Percentiles rank a stretch among this genome's conserved stretches.
phyloP scores from a whole-genome alignment of 116 monocot species.

The Iris pallida region DNA sequence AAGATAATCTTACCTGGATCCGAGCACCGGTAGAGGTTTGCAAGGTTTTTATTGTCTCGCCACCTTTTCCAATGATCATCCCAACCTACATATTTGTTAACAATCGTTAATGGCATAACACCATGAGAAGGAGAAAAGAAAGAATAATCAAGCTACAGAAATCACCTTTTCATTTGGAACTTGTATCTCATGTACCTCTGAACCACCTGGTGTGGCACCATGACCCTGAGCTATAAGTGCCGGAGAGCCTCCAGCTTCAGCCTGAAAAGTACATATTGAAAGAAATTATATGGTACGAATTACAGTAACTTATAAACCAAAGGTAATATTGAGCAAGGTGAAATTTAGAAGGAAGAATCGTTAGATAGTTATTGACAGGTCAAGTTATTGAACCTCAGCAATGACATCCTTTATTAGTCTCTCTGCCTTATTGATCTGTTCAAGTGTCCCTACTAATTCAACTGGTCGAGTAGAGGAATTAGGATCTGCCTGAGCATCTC shows the following conservation, averaged over 20 bases:
- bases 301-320: background rate
- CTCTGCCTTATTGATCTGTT: constrained; percentile 78
- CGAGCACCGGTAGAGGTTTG: constrained; percentile 87
- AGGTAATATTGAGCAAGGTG: background rate
- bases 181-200: constrained; percentile 73
- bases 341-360: background rate
- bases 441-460: constrained; percentile 64
- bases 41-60: constrained; percentile 77
- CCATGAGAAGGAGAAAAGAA: background rate
- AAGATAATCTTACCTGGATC: constrained; percentile 58
- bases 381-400: constrained; percentile 53
- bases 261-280: constrained; percentile 29
- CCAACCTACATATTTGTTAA: constrained; percentile 52
- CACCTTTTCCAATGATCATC: constrained; percentile 88
- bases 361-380: background rate
- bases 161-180: constrained; percentile 90
- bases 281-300: background rate
- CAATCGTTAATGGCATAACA: background rate
- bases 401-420: constrained; percentile 84
- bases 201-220: constrained; percentile 53
- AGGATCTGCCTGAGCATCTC: constrained; percentile 72
- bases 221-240: constrained; percentile 69
- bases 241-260: constrained; percentile 85
- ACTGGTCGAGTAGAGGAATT: constrained; percentile 52
- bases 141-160: background rate